Evolutionary conservation across 2,329 filamentous ascomycete species (phyloP).

Genomic region (Ciborinia camelliae): DNA sequence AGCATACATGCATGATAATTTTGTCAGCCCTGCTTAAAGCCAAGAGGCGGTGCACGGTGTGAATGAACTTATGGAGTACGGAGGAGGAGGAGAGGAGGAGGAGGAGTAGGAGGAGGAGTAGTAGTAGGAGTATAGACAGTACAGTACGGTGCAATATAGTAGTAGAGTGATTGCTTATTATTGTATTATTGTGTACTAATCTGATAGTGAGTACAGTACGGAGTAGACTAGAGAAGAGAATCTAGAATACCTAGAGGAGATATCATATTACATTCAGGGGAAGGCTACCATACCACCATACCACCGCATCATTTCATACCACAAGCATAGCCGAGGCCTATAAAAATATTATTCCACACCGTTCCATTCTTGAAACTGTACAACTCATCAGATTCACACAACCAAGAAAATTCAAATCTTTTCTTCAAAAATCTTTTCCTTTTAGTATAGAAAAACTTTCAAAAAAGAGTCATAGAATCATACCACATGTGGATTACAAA

Average conservation of each 20-base stretch:
- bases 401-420: neutral
- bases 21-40: slow-evolving; percentile 13
- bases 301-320: no score
- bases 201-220: no score
- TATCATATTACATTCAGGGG: slow-evolving; percentile 4
- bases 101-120: no score
- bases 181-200: no score
- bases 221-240: no score
- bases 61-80: neutral
- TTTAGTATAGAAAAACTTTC: slow-evolving; percentile 1
- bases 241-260: no score
- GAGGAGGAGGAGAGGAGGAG: no score
- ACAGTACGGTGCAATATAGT: no score
- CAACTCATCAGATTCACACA: slow-evolving; percentile 8
- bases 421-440: neutral
- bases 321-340: neutral
- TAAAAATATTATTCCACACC: neutral
- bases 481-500: slow-evolving; percentile 5
- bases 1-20: neutral
- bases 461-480: no score
- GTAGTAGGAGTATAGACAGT: no score
- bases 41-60: neutral
- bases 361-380: neutral
- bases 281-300: no score
- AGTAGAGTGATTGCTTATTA: no score